Evolutionary conservation across 108 stramenopile species (phyloP), one percentile per base, ranked within the genome.

Genomic region (Pseudonitzschia multistriata): DNA sequence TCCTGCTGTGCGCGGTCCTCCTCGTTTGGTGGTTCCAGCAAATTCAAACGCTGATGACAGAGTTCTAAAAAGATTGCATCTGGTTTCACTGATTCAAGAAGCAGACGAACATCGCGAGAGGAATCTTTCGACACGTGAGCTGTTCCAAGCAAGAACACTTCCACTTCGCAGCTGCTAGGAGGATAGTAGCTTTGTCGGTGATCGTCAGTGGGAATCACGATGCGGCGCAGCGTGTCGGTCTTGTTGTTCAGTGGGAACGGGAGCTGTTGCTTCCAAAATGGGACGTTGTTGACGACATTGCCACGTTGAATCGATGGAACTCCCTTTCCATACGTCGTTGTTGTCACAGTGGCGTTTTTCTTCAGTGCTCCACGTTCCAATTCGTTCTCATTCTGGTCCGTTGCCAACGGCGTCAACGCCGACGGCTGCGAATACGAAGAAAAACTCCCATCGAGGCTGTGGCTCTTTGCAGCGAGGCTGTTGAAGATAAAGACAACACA

Each of bases 41-140:
- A 63, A 30, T 81, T 70, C 36, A 90, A 77, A 54, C 93, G 81
- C 68, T 89, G 87, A 52, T 84, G 78, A 63, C 93, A 94, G 24
- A 94, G 73, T 67, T 94, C 93, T 42, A 94, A 69, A 70, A 94
- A 91, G 19, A 94, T 78, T 17, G 76, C 76, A 63, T 87, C 77
- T 19, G 93, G 93, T 37, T 83, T 35, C 42, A 89, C 74, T 15
- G 79, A 64, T 49, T 88, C 74, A 71, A 94, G 77, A 31, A 94
- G 59, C 48, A 84, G 28, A 15, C 71, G 66, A 4, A 86, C 88
- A 67, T 94, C 93, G 21, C 74, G 65, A 35, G 80, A 87, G 2
- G 86, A 88, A 65, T 89, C 83, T 30, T 78, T 84, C 24, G 88
- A 90, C 6, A 94, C 90, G 71, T 94, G 93, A 24, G 88, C 84